These are phyloP conservation scores for Pezicula carpinea DNA, from an alignment of 2,329 filamentous ascomycete genomes.

Conservation along the genomic window DNA sequence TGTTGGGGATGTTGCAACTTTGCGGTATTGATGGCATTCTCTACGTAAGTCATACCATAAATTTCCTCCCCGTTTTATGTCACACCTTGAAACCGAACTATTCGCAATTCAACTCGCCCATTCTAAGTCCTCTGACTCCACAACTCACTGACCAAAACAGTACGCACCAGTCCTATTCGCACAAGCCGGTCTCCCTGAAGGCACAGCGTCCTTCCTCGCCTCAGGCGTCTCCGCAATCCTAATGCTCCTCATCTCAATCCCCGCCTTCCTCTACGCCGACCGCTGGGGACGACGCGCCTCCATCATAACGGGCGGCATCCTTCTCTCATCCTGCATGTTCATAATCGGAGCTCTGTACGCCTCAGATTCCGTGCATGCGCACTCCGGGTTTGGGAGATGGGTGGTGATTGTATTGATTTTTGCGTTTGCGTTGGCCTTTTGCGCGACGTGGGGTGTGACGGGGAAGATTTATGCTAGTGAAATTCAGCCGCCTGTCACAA, in stretches of 20 bases:
- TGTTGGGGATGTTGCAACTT: conserved; percentile 53
- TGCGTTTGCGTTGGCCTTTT: conserved; percentile 40
- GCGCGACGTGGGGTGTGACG: conserved; percentile 46
- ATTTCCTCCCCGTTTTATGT: not conserved
- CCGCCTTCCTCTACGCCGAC: conserved; percentile 51
- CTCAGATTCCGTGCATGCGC: conserved; percentile 34
- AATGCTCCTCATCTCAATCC: conserved; percentile 50
- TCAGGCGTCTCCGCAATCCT: conserved; percentile 54
- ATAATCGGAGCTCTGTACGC: conserved; percentile 49
- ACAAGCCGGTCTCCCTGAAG: conserved; percentile 50
- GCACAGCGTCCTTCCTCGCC: conserved; percentile 50
- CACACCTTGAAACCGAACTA: too few relatives aligned
- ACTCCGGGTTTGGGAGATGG: conserved; percentile 39
- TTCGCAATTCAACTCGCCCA: too few relatives aligned
- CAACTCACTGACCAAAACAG: conserved; percentile 23
- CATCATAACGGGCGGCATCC: conserved; percentile 47
- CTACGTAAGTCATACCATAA: conserved; percentile 38
- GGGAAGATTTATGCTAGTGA: conserved; percentile 52
- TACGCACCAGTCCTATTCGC: conserved; percentile 56
- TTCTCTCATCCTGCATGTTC: conserved; percentile 44
- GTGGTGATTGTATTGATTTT: conserved; percentile 45
- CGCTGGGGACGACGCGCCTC: conserved; percentile 50
- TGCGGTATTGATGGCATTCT: conserved; percentile 56
- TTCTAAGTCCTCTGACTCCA: not conserved
- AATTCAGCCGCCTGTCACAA: conserved; percentile 49